phyloP scores from a whole-genome alignment of 2,329 filamentous ascomycete species.

The Ophiostoma perfectum region DNA sequence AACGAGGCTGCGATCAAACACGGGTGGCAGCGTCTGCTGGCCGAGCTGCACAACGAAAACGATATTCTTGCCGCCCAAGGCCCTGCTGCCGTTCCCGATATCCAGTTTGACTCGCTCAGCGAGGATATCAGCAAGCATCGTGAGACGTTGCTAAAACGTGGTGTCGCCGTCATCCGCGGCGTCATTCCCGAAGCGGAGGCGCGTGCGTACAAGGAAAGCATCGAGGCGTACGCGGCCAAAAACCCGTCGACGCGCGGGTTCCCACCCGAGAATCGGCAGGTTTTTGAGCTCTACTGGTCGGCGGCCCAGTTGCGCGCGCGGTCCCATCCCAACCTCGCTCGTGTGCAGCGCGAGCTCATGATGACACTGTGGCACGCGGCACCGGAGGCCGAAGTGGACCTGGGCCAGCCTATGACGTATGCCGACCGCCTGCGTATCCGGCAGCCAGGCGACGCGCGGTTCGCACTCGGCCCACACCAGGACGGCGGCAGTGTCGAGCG shows the following conservation, averaged over 20 bases:
- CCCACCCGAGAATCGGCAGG: conserved; percentile 50
- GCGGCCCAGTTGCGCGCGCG: conserved; percentile 62
- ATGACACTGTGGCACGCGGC: conserved; percentile 52
- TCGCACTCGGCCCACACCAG: conserved; percentile 67
- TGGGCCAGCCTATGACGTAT: conserved; percentile 55
- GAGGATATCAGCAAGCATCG: conserved; percentile 35
- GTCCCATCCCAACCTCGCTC: conserved; percentile 58
- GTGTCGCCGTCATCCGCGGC: conserved; percentile 58
- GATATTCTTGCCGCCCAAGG: conserved; percentile 42
- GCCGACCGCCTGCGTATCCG: conserved; percentile 68
- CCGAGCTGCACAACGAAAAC: conserved; percentile 27
- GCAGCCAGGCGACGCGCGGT: conserved; percentile 62
- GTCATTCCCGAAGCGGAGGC: conserved; percentile 61
- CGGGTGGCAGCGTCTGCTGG: conserved; percentile 31
- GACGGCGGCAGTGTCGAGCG: conserved; percentile 71
- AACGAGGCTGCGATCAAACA: conserved; percentile 43
- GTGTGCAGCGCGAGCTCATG: conserved; percentile 58
- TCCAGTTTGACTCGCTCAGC: conserved; percentile 45
- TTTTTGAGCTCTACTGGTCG: conserved; percentile 75
- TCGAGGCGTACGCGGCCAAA: conserved; percentile 58
- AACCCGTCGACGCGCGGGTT: conserved; percentile 62
- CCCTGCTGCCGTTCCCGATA: conserved; percentile 47
- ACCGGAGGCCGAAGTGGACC: conserved; percentile 16
- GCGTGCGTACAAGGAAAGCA: conserved; percentile 57
- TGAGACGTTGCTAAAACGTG: conserved; percentile 54